Evolutionary conservation across 1,284 basidiomycete genomes (phyloP), one percentile per base, ranked within the genome.

Genomic region (Kwoniella shivajii): DNA sequence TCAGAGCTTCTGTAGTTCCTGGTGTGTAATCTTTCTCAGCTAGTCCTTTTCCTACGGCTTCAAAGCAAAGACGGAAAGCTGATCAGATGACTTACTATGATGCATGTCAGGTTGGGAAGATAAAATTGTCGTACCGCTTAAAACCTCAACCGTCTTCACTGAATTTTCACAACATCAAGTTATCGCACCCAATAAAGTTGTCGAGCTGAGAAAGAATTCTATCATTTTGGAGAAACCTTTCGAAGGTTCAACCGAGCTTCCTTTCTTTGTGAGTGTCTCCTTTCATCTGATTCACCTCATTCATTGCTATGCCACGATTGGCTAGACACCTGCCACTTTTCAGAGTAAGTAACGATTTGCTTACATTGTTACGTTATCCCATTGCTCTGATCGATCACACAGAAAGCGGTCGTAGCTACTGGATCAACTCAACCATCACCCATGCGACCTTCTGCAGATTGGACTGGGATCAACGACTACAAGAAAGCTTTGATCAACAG

Each of bases 1-100:
- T 81, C 11, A 68, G 80, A 44, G 78, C 76, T 5, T 51, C 74
- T 7, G 79, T 81, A 34, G 67, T 73, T 2, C 76, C 79, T 22
- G 78, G 78, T 67, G 39, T n/a, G 71, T 65, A 11, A 22, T 14
- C 20, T n/a, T 34, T 16, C n/a, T 36, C 4, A 30, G 24, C n/a
- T 44, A 16, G 24, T 27, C 24, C 1, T n/a, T n/a, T n/a, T n/a
- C n/a, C n/a, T n/a, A n/a, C n/a, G n/a, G n/a, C n/a, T n/a, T n/a
- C n/a, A n/a, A n/a, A n/a, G n/a, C n/a, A n/a, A n/a, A n/a, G n/a
- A 42, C 13, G 18, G 13, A 26, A 2, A 42, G 39, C 13, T 13
- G 13, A 42, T 42, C 24, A 24, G 4, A 11, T 14, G 11, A 20
- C n/a, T 44, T 10, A 11, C 26, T 27, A 41, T 10, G 14, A 13